phyloP scores from a whole-genome alignment of 164 flowering plant genomes.

The Tetracentron sinense region DNA sequence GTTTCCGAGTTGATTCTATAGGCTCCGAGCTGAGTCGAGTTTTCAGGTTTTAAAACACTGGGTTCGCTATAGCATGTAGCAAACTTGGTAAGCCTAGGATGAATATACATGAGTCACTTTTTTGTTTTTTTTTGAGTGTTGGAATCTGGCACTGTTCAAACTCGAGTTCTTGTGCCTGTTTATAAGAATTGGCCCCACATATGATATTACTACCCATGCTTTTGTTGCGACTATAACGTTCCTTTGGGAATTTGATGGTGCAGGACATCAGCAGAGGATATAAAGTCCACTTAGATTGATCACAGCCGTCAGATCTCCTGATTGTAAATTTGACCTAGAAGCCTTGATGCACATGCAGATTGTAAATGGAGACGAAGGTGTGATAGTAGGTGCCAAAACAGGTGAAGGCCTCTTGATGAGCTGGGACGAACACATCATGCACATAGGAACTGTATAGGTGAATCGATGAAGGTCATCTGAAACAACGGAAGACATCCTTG shows the following conservation, averaged over 20 bases:
- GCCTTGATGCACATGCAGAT: constrained; percentile 77
- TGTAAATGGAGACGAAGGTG: constrained; percentile 65
- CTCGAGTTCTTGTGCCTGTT: background rate
- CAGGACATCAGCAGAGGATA: constrained; percentile 78
- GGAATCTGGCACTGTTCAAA: too few species aligned
- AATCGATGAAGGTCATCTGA: constrained; percentile 80
- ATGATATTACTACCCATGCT: background rate
- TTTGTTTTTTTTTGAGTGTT: too few species aligned
- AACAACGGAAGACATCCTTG: constrained; percentile 88
- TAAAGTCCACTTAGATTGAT: constrained; percentile 65
- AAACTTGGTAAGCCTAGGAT: too few species aligned
- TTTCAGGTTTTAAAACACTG: too few species aligned
- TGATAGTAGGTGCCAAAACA: constrained; percentile 89
- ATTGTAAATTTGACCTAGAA: constrained; percentile 88
- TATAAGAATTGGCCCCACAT: background rate
- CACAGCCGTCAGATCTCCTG: constrained; percentile 89
- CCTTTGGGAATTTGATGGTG: constrained; percentile 7
- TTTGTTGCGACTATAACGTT: background rate
- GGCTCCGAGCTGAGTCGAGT: too few species aligned
- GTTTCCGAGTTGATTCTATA: too few species aligned
- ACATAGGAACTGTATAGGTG: constrained; percentile 85
- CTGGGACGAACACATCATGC: constrained; percentile 97
- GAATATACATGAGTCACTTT: too few species aligned
- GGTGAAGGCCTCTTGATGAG: constrained; percentile 97
- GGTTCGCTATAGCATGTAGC: too few species aligned